Evolutionary conservation across 768 basidiomycete species (phyloP), one percentile per base, ranked within the genome.

Genomic region (Piloderma croceum): DNA sequence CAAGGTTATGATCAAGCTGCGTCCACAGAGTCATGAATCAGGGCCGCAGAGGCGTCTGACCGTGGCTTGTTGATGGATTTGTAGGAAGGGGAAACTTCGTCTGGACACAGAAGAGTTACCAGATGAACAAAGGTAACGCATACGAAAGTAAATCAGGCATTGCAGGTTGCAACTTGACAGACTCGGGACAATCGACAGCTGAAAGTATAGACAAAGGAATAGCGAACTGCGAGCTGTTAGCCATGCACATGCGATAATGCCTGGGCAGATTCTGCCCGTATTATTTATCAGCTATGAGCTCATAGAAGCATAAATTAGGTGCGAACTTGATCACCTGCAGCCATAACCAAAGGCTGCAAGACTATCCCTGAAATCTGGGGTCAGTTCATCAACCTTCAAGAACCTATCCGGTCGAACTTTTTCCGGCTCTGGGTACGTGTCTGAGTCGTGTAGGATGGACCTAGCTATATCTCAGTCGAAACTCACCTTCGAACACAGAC

Each of bases 361-460:
- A 22, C 2, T 5, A 21, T 10, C 27, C 15, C 15, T 29, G 40
- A 46, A 43, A 12, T 31, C 6, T 3, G 49, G 44, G 27, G 44
- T 41, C 5, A 42, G 41, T 34, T 43, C 42, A 13, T 34, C 41
- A 25, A 42, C 42, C 12, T 43, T 42, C 31, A 59, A 39, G 45
- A 54, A 63, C 18, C 61, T 46, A 5, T 56, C 57, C 4, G 61
- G 59, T 13, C 45, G 41, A 48, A 64, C 62, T 7, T 20, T 40
- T 10, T 54, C 41, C 7, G 62, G 58, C 5, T 58, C 51, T 3
- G 58, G 57, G 45, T 54, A n/a, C n/a, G n/a, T 38, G n/a, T 37
- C 18, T 25, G 46, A 48, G 42, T 64, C 60, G 34, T 50, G 58
- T 20, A 53, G 48, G 54, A 62, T 59, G 15, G 51, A 56, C 56